These are phyloP conservation scores for Kodamaea neixiangensis DNA, from an alignment of 805 yeast species.

Conservation along the genomic window DNA sequence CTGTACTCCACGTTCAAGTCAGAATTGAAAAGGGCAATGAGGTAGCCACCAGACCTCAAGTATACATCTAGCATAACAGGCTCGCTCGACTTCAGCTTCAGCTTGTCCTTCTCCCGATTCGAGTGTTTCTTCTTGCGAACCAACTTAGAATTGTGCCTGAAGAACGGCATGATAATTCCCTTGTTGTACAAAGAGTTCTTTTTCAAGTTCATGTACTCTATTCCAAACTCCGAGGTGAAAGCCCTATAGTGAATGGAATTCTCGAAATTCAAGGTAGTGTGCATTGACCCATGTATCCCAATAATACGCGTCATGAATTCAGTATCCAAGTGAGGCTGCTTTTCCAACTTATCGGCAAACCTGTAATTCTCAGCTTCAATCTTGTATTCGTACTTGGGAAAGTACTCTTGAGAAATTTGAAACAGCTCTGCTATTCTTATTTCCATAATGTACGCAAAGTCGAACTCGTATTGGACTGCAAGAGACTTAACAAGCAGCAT, in stretches of 20 bases:
- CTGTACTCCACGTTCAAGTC: conserved; percentile 21
- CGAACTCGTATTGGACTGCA: conserved; percentile 33
- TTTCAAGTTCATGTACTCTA: conserved; percentile 38
- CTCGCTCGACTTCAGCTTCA: neutral
- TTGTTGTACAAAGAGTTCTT: conserved; percentile 37
- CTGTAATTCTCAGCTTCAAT: conserved; percentile 48
- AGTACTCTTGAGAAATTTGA: conserved; percentile 41
- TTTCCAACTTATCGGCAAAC: conserved; percentile 38
- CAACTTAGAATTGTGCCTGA: conserved; percentile 43
- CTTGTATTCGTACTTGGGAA: conserved; percentile 44
- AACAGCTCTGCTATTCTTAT: conserved; percentile 50
- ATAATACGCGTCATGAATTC: conserved; percentile 46
- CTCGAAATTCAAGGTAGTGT: conserved; percentile 30
- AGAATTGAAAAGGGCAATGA: conserved; percentile 49
- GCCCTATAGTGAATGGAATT: conserved; percentile 44
- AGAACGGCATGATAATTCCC: conserved; percentile 58
- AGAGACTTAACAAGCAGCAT: conserved; percentile 39
- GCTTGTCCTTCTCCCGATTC: conserved; percentile 3
- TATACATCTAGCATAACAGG: conserved; percentile 39
- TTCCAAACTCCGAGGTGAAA: conserved; percentile 55
- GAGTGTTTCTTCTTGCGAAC: conserved; percentile 31
- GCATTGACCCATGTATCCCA: conserved; percentile 39
- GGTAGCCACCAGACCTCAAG: conserved; percentile 53
- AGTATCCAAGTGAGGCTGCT: conserved; percentile 20
- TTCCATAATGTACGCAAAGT: conserved; percentile 53